Conservation (phyloP, 2,329 filamentous ascomycete genomes). For the Aspergillus sojae region DNA sequence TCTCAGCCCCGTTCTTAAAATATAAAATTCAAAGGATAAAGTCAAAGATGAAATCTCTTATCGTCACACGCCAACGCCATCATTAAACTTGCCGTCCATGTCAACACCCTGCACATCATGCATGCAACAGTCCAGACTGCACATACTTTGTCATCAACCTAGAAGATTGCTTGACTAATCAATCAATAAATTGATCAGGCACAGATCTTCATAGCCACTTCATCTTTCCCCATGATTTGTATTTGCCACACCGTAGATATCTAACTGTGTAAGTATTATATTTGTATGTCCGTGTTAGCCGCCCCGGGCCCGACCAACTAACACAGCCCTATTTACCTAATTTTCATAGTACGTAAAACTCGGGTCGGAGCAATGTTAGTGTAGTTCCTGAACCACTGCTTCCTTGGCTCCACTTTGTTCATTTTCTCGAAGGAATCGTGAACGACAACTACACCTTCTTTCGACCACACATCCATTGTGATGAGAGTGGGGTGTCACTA, state of each 20-base stretch:
- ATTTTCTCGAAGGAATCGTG: neutral
- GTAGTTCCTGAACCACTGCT: neutral
- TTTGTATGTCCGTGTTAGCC: too few species aligned
- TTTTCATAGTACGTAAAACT: neutral
- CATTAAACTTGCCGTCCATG: neutral
- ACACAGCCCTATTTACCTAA: neutral
- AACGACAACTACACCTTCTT: neutral
- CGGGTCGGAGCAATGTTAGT: neutral
- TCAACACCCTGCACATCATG: neutral
- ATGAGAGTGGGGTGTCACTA: neutral
- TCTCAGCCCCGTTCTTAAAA: neutral
- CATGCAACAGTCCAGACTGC: slow-evolving; percentile 7
- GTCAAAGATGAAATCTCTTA: neutral
- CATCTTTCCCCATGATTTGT: neutral
- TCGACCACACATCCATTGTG: neutral
- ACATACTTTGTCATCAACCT: slow-evolving; percentile 6
- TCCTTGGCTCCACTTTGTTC: neutral
- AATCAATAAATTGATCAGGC: neutral
- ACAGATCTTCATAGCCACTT: neutral
- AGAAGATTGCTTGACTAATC: neutral
- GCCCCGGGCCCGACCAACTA: neutral
- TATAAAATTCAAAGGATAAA: neutral
- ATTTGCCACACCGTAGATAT: neutral
- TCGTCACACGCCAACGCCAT: neutral
- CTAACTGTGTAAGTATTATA: too few species aligned